Percentiles rank a stretch among this genome's conserved stretches.
These are phyloP conservation scores for Saccharomyces paradoxus DNA, from an alignment of 805 yeast genomes.

Conservation along the genomic window DNA sequence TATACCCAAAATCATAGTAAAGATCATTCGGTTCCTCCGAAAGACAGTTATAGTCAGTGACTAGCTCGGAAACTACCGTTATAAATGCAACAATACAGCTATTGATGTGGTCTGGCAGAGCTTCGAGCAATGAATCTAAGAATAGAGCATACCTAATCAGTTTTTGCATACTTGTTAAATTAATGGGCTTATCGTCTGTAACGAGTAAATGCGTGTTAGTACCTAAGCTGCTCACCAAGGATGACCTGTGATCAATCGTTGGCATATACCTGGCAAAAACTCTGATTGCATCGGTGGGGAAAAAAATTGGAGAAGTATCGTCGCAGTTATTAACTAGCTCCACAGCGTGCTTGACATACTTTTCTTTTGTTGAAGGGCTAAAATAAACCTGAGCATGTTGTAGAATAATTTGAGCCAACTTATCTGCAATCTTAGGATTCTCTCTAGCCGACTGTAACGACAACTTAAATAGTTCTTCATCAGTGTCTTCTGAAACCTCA, in stretches of 20 bases:
- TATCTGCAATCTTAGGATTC: conserved; percentile 8
- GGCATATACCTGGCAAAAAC: conserved; percentile 27
- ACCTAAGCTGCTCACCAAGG: conserved; percentile 42
- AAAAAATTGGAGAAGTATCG: conserved; percentile 6
- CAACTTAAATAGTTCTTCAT: conserved; percentile 8
- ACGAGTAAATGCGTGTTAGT: conserved; percentile 31
- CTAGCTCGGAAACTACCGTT: conserved; percentile 32
- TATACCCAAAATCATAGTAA: conserved; percentile 11
- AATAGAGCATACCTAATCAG: conserved; percentile 23
- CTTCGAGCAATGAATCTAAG: conserved; percentile 14
- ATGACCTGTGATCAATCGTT: conserved; percentile 30
- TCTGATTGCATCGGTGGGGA: conserved; percentile 11
- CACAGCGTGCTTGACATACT: conserved; percentile 4
- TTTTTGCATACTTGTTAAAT: conserved; percentile 9
- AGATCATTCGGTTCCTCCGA: conserved; percentile 15
- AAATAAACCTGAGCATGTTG: conserved; percentile 4
- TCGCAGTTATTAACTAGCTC: conserved; percentile 13
- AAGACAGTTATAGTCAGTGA: conserved; percentile 33
- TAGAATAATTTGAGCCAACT: conserved; percentile 9
- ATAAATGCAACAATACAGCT: conserved; percentile 19
- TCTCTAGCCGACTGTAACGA: conserved; percentile 7
- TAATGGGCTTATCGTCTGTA: conserved; percentile 6
- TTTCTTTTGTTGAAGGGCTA: not conserved
- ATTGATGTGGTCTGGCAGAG: conserved; percentile 7
- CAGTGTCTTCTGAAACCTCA: conserved; percentile 5